phyloP scores from a whole-genome alignment of 2,329 filamentous ascomycete genomes.

The Xylariaceae sp. region DNA sequence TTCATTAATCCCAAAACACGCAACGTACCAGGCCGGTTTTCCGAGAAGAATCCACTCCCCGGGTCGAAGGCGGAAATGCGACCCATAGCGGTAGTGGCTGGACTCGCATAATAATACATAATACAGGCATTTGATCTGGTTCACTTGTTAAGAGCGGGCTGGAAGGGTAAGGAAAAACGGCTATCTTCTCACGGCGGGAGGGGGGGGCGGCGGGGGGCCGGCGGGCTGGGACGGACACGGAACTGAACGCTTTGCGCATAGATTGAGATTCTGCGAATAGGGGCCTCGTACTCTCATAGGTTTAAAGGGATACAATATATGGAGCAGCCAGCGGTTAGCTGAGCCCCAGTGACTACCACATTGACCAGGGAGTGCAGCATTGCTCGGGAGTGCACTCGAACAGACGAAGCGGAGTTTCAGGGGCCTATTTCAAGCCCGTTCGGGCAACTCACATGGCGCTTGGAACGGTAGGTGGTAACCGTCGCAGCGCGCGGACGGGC shows the following conservation, averaged over 20 bases:
- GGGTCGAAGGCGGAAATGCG: conserved; percentile 17
- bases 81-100: conserved; percentile 22
- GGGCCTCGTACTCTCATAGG: conserved; percentile 30
- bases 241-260: conserved; percentile 18
- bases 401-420: too few relatives aligned
- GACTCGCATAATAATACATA: conserved; percentile 15
- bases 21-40: conserved; percentile 10
- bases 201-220: background rate
- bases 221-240: background rate
- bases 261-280: conserved; percentile 29
- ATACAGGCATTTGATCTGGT: background rate
- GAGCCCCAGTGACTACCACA: conserved; percentile 16
- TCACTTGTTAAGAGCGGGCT: background rate
- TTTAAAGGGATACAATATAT: conserved; percentile 26
- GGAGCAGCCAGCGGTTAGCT: conserved; percentile 1
- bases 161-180: background rate
- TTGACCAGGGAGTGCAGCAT: background rate
- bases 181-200: background rate
- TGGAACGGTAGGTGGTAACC: background rate
- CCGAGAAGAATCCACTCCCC: conserved; percentile 21
- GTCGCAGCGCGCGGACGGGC: background rate
- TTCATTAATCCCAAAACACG: conserved; percentile 22
- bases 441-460: background rate
- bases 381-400: background rate
- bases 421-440: background rate